Evolutionary conservation across 805 yeast species (phyloP), one percentile per base, ranked within the genome.

Genomic region (Myxozyma neglecta): DNA sequence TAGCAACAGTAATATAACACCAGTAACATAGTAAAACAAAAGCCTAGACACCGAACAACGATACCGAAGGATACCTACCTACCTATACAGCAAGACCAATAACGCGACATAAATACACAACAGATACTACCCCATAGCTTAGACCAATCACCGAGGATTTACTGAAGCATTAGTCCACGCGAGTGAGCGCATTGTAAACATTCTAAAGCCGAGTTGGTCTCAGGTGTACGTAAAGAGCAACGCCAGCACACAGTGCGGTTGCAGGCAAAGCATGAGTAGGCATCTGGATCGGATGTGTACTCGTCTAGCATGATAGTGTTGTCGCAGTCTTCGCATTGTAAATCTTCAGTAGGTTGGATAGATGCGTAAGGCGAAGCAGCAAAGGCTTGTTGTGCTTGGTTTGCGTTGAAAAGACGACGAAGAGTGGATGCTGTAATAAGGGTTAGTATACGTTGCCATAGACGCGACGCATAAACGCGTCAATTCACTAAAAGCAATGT

Each of bases 271-370:
- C 67, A 64, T 29, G 61, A 54, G 55, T 61, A 61, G 48, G 60
- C 37, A 29, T 64, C 63, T 35, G 67, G 59, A 16, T 61, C 61
- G 24, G 59, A 45, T 14, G 57, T 48, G 57, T 61, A 60, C 53
- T 64, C 67, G 40, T 63, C 66, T 20, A 60, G 40, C 57, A 40
- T 49, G 49, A 64, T 58, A 16, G 53, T 54, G 50, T 60, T 61
- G 55, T 64, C 67, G 47, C 67, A 64, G 63, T 64, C 67, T 34
- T 64, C 65, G 60, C 67, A 63, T 11, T 48, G 44, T 35, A 63
- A 56, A 44, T 60, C 60, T 18, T 53, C 55, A 4, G 57, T 14
- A 4, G 37, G 42, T 11, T 44, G 56, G 13, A 43, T 14, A 9
- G 50, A 18, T 2, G 51, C 42, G 18, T 16, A 4, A 35, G 49